These are phyloP conservation scores for Cardamine occulta DNA, from an alignment of 345 rosid species.

Conservation along the genomic window DNA sequence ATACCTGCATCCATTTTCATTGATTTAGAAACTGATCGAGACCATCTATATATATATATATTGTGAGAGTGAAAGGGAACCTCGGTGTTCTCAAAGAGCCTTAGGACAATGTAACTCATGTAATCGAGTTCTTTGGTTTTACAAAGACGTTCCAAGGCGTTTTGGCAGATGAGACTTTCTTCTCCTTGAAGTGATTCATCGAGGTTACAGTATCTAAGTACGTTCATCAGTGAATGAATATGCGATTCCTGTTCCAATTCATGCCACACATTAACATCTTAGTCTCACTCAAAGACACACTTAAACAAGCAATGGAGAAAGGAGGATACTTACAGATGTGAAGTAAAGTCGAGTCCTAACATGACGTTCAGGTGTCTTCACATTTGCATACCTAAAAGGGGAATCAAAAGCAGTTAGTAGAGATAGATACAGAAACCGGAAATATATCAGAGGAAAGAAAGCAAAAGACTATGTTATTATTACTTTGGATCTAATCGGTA, in stretches of 20 bases:
- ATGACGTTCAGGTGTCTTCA: constrained; percentile 95
- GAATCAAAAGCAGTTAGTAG: constrained; percentile 9
- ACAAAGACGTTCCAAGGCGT: constrained; percentile 78
- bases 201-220: constrained; percentile 90
- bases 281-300: constrained; percentile 7
- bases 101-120: constrained; percentile 94
- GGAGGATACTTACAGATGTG: constrained; percentile 75
- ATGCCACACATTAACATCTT: not conserved
- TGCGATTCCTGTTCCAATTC: constrained; percentile 80
- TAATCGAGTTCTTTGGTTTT: constrained; percentile 97
- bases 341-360: constrained; percentile 97
- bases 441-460: not conserved
- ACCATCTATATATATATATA: not conserved
- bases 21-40: not conserved
- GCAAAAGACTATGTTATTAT: constrained; percentile 1
- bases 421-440: not conserved
- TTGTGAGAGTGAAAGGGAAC: constrained; percentile 17
- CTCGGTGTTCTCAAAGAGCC: constrained; percentile 94
- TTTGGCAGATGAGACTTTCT: constrained; percentile 77
- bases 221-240: constrained; percentile 97
- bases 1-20: constrained; percentile 45
- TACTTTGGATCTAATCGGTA: constrained; percentile 98
- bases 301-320: constrained; percentile 11
- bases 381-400: constrained; percentile 83
- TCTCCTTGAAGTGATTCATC: constrained; percentile 97